Base-by-base conservation (phyloP, 1,284 basidiomycete genomes). In the Puccinia polysora region DNA sequence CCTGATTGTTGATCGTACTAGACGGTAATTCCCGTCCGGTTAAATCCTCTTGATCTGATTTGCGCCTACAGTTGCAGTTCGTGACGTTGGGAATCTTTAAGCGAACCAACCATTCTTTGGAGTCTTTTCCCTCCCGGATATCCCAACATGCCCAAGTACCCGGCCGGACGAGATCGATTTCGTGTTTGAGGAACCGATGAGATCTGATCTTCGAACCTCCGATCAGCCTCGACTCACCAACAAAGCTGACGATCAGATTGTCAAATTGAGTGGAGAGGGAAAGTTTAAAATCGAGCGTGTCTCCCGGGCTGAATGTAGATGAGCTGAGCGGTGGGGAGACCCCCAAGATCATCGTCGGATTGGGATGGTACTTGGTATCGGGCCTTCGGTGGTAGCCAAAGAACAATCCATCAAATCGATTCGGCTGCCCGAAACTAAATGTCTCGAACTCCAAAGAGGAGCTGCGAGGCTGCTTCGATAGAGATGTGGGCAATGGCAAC, bases 361-460 rank as follows among this genome's bases (percentile, higher is more conserved):
- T 10, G 5, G 47, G 3, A 20, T 50, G 28, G 15, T 64, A 36
- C 20, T 52, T 64, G n/a, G 18, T 28, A 34, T 34, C 45, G 4
- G 62, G 62, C 2, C 62, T 43, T 2, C 47, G 43, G 52, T 64
- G 62, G 32, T 64, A 50, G 10, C 45, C 47, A 18, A 64, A 64
- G 36, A 64, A 64, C n/a, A 64, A 52, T 23, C 62, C 62, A 23
- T 64, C 62, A 38, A 64, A 52, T 25, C 62, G 62, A 52, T 40
- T 64, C 4, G 62, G 62, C 23, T 34, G 23, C 6, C 62, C 47
- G 36, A 64, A 64, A 14, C 62, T 64, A 28, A 64, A 64, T 8
- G 62, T 64, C 32, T 64, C 62, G 12, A 40, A 15, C 7, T 45
- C 45, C 4, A 18, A 30, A 23, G 45, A 30, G 7, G 40, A 28